phyloP scores from a whole-genome alignment of 805 yeast genomes.

The Barnettozyma salicaria region DNA sequence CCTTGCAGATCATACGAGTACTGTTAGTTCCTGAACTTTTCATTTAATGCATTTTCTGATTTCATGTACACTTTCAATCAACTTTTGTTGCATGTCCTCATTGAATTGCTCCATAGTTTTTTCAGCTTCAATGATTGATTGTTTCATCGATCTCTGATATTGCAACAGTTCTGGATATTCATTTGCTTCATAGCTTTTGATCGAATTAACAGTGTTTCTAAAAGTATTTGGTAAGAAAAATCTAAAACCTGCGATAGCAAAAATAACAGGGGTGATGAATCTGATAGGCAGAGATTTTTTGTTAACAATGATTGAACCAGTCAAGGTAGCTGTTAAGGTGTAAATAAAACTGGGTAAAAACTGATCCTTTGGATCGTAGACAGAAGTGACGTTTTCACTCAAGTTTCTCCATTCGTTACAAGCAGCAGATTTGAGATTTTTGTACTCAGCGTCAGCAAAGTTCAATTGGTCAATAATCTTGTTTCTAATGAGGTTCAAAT shows the following conservation, averaged over 20 bases:
- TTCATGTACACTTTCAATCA: conserved; percentile 19
- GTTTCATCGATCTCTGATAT: conserved; percentile 22
- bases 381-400: conserved; percentile 14
- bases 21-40: conserved; percentile 1
- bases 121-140: conserved; percentile 17
- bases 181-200: conserved; percentile 29
- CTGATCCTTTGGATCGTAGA: conserved; percentile 25
- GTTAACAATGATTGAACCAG: conserved; percentile 50
- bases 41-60: conserved; percentile 18
- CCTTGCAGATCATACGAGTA: not conserved
- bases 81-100: conserved; percentile 12
- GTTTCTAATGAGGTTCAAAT: conserved; percentile 16
- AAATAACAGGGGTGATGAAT: conserved; percentile 43
- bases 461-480: conserved; percentile 15
- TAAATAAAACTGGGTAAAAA: conserved; percentile 48
- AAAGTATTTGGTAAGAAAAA: conserved; percentile 47
- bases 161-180: conserved; percentile 34
- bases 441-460: conserved; percentile 21
- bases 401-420: conserved; percentile 22
- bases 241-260: conserved; percentile 42
- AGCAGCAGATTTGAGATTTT: conserved; percentile 22
- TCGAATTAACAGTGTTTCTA: conserved; percentile 26
- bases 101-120: conserved; percentile 5
- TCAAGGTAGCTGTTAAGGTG: conserved; percentile 47
- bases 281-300: conserved; percentile 44